Conservation (phyloP, 192 early-diverging fungal genomes). For the Jimgerdemannia flammicorona region DNA sequence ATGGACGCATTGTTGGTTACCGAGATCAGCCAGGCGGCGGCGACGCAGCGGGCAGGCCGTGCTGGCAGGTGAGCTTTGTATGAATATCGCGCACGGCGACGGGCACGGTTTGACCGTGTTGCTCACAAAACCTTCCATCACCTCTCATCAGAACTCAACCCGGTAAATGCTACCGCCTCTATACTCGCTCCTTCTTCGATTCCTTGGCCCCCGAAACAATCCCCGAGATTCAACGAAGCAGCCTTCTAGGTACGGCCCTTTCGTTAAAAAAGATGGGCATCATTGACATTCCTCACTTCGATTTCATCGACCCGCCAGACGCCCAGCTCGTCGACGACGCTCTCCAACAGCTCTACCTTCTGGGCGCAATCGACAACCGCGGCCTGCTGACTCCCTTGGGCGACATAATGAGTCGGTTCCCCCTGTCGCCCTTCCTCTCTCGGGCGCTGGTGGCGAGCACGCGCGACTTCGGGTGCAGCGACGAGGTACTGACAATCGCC, state of each 20-base stretch:
- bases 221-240: conserved; percentile 96
- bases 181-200: conserved; percentile 79
- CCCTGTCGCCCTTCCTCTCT: conserved; percentile 85
- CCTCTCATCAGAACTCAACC: conserved; percentile 63
- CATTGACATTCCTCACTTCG: conserved; percentile 85
- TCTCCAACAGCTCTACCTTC: conserved; percentile 82
- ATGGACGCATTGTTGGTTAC: conserved; percentile 92
- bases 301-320: conserved; percentile 95
- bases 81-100: not conserved
- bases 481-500: conserved; percentile 87
- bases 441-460: conserved; percentile 80
- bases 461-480: conserved; percentile 74
- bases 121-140: not conserved
- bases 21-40: conserved; percentile 89
- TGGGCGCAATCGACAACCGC: conserved; percentile 83
- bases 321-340: conserved; percentile 75
- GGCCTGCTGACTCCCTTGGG: conserved; percentile 84
- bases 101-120: not conserved
- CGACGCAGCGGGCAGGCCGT: conserved; percentile 90
- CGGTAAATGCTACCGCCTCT: conserved; percentile 88
- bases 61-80: conserved; percentile 58
- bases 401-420: conserved; percentile 87
- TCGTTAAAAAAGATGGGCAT: conserved; percentile 89
- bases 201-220: conserved; percentile 84
- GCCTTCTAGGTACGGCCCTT: conserved; percentile 84